Conservation (phyloP, 1,284 basidiomycete genomes). For the Cutaneotrichosporon arboriforme region DNA sequence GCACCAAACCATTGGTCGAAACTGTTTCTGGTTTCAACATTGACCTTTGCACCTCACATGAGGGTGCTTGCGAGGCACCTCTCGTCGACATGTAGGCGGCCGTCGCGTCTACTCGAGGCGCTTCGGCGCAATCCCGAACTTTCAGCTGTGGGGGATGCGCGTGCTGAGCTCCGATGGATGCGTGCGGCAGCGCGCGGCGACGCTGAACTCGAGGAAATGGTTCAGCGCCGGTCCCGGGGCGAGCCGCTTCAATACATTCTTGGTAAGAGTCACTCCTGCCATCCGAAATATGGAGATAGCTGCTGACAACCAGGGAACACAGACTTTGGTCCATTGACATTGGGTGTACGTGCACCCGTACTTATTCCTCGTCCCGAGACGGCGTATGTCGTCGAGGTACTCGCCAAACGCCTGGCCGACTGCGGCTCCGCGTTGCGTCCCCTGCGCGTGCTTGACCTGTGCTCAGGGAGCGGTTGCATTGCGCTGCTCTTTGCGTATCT, state of each 20-base stretch:
- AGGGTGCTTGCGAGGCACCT: too few relatives aligned
- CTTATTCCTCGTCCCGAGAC: conserved; percentile 91
- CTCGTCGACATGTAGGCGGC: too few relatives aligned
- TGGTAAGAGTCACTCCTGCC: conserved; percentile 51
- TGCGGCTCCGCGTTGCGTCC: conserved; percentile 2
- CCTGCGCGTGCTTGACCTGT: conserved; percentile 65
- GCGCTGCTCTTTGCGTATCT: conserved; percentile 68
- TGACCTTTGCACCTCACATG: too few relatives aligned
- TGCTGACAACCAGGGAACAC: conserved; percentile 59
- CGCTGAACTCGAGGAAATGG: conserved; percentile 22
- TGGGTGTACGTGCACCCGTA: conserved; percentile 66
- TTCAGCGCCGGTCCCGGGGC: conserved; percentile 52
- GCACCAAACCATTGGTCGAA: too few relatives aligned
- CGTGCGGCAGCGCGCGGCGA: conserved; percentile 4
- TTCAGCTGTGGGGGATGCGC: conserved; percentile 23
- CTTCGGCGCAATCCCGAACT: conserved; percentile 37
- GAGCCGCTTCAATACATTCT: conserved; percentile 89
- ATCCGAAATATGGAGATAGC: not conserved
- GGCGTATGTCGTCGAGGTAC: conserved; percentile 60
- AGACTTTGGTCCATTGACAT: conserved; percentile 75
- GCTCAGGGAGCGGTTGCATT: conserved; percentile 85
- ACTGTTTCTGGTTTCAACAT: too few relatives aligned
- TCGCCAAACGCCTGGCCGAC: conserved; percentile 17
- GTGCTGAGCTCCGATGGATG: conserved; percentile 44
- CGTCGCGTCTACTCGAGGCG: too few relatives aligned